Evolutionary conservation across 1,284 basidiomycete species (phyloP).

Genomic region (Ganoderma lingzhi): DNA sequence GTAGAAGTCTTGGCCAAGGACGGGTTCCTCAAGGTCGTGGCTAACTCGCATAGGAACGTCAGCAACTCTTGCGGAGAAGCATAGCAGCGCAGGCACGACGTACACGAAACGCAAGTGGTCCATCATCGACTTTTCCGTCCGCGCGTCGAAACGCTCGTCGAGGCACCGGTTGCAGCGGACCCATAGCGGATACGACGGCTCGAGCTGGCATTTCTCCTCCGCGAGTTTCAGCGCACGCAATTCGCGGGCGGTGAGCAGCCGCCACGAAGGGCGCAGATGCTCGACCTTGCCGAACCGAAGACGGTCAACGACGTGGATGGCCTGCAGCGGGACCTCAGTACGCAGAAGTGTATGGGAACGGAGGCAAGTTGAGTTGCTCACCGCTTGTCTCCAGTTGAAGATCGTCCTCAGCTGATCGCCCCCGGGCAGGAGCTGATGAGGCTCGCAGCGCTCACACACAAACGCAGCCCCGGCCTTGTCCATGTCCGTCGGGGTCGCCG

Average conservation of each 20-base stretch:
- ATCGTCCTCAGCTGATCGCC: not conserved
- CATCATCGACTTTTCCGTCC: not conserved
- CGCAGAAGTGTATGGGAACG: not conserved
- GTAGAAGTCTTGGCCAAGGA: slow-evolving; percentile 1
- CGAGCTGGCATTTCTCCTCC: not conserved
- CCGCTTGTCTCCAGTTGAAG: slow-evolving; percentile 3
- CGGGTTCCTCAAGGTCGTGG: not conserved
- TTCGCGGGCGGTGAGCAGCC: not conserved
- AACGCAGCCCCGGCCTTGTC: not conserved
- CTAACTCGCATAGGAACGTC: not conserved
- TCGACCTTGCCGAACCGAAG: not conserved
- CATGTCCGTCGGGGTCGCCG: not conserved
- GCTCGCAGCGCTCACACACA: not conserved
- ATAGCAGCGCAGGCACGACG: not conserved
- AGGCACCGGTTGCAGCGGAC: not conserved
- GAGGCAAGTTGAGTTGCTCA: not conserved
- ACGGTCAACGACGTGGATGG: not conserved
- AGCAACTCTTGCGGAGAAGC: not conserved
- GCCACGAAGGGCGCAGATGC: not conserved
- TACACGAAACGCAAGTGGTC: not conserved
- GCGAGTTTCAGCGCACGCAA: not conserved
- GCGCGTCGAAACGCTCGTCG: not conserved
- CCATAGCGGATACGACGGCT: not conserved
- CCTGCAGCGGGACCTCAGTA: not conserved
- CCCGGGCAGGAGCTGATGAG: not conserved